Base-by-base conservation (phyloP, 495 filamentous ascomycete species). In the Penicillium soppii region DNA sequence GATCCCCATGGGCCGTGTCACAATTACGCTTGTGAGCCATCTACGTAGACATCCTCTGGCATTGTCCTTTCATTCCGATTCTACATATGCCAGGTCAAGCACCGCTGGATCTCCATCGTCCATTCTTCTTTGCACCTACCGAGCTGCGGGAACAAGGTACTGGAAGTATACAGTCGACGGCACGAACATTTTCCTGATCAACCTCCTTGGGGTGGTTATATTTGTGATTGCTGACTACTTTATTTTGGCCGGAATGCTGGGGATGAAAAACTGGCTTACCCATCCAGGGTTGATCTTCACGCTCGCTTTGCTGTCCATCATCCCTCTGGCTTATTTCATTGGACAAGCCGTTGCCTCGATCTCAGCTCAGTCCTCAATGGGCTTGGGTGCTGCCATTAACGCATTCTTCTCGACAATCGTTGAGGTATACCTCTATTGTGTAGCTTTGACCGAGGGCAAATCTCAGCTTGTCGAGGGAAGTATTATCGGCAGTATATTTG, bases 111-210 rank as follows among this genome's bases (percentile, higher is more conserved):
- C 84, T 9, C 86, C 91, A 32, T 88, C 90, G 29, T 94, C 90
- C 19, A 92, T 99, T 45, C 74, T 99, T 36, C 75, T 99, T 9
- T 99, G 94, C 78, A 97, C 95, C 10, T 97, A 99, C 69, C 89
- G 95, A 52, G 94, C 92, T 23, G 92, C 92, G 12, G 94, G 94
- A 17, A 71, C 85, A 39, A 91, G 92, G 68, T 99, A 99, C 72
- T 99, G 95, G 91, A 99, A 97, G 67, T 99, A 99, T 68, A 99
- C 94, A 12, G 79, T 99, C 52, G 94, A 97, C 59, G 94, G 94
- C 45, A 97, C 95, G 38, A 99, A 99, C 71, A 92, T 99, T 62
- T 97, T 97, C 71, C 83, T 99, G 60, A 95, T 99, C 74, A 99
- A 99, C 63, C 79, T 99, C 37, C 88, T 97, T 69, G 85, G 80